Percentiles rank a stretch among this genome's conserved stretches.
Evolutionary conservation across 2,329 filamentous ascomycete genomes (phyloP).

Genomic region (Paecilomyces variotii): DNA sequence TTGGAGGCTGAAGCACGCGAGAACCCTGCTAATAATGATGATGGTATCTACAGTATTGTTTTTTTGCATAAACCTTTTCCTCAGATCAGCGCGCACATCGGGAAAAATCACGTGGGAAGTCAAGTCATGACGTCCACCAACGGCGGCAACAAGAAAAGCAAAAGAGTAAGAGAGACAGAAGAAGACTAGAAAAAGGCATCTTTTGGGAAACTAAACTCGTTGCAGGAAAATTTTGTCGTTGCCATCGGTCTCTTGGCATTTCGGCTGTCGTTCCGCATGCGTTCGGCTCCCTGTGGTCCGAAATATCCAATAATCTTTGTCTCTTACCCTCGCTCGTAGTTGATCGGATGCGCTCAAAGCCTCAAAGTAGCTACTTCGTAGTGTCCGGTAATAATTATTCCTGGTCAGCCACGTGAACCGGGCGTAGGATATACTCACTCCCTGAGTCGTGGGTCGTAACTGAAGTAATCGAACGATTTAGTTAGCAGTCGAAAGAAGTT

Average conservation of each 20-base stretch:
- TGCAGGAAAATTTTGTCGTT: not conserved
- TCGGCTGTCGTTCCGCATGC: not conserved
- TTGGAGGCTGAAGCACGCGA: too few species aligned
- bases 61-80: too few species aligned
- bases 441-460: not conserved
- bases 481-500: not conserved
- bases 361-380: too few species aligned
- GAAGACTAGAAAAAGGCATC: not conserved
- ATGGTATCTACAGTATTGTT: too few species aligned
- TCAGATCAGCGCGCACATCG: too few species aligned
- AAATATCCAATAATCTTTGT: not conserved
- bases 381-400: not conserved
- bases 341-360: not conserved
- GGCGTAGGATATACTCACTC: not conserved
- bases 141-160: not conserved
- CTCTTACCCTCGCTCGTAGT: not conserved
- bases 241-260: not conserved
- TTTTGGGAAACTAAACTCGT: not conserved
- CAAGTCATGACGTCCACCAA: not conserved
- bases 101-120: not conserved
- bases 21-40: too few species aligned
- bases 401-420: not conserved
- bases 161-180: not conserved
- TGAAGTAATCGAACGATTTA: not conserved
- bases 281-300: not conserved